phyloP scores from a whole-genome alignment of 192 early-diverging fungal species.

The Podila epicladia region DNA sequence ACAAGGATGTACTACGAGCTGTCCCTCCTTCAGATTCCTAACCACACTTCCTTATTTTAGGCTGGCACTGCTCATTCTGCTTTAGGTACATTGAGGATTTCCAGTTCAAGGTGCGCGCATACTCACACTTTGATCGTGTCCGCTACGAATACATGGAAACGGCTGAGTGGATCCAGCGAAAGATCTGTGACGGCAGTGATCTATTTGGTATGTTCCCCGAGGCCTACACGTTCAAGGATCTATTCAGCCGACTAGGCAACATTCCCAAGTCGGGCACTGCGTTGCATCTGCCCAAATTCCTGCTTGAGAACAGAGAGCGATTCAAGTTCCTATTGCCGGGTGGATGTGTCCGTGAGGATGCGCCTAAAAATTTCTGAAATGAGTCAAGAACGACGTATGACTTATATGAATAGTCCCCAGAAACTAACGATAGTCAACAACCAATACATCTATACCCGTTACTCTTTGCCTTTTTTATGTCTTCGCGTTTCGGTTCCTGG shows the following conservation, averaged over 20 bases:
- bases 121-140: slow-evolving; percentile 66
- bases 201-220: slow-evolving; percentile 69
- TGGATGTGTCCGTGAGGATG: slow-evolving; percentile 39
- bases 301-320: slow-evolving; percentile 34
- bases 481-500: no score
- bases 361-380: no score
- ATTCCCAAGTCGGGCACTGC: slow-evolving; percentile 38
- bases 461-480: no score
- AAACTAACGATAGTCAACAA: no score
- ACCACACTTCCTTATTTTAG: slow-evolving; percentile 7
- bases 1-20: background rate
- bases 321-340: slow-evolving; percentile 53
- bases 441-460: no score
- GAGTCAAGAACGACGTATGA: no score
- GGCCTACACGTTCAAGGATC: slow-evolving; percentile 58
- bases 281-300: slow-evolving; percentile 51
- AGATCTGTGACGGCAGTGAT: slow-evolving; percentile 66
- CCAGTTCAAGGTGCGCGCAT: slow-evolving; percentile 66
- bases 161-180: slow-evolving; percentile 50
- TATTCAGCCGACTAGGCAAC: slow-evolving; percentile 52
- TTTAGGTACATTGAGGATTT: slow-evolving; percentile 60
- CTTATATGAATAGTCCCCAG: no score
- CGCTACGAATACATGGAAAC: slow-evolving; percentile 31
- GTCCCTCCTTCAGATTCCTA: background rate
- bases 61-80: slow-evolving; percentile 72